phyloP scores from a whole-genome alignment of 768 basidiomycete species.

The Russula virescens region DNA sequence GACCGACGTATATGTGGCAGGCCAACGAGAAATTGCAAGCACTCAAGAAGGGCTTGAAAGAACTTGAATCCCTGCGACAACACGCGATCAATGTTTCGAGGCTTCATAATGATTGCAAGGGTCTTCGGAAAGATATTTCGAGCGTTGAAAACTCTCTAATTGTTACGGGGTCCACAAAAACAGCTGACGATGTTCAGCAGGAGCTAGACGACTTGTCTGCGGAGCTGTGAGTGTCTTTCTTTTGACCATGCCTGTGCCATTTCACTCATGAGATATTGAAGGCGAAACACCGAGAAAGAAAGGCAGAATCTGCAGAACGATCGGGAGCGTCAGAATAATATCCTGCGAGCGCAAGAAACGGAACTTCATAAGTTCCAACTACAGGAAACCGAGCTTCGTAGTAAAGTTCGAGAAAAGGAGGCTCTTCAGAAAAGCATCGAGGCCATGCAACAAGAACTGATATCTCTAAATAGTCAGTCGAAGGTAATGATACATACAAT shows the following conservation, averaged over 20 bases:
- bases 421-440: constrained; percentile 50
- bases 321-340: constrained; percentile 53
- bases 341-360: constrained; percentile 51
- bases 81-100: constrained; percentile 54
- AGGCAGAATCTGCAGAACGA: constrained; percentile 51
- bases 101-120: constrained; percentile 52
- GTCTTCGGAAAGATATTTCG: constrained; percentile 54
- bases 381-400: constrained; percentile 50
- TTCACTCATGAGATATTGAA: constrained; percentile 8
- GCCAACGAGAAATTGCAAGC: constrained; percentile 45
- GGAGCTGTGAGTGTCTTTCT: constrained; percentile 52
- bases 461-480: constrained; percentile 36
- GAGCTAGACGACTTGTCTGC: constrained; percentile 61
- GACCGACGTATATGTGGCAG: constrained; percentile 33
- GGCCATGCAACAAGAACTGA: constrained; percentile 53
- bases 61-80: constrained; percentile 54
- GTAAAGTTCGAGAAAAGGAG: constrained; percentile 54
- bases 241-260: background rate
- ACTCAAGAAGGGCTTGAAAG: constrained; percentile 54
- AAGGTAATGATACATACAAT: constrained; percentile 43
- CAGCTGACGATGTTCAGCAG: constrained; percentile 77
- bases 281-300: constrained; percentile 63
- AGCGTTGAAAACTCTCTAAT: constrained; percentile 64
- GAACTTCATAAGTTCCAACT: constrained; percentile 60
- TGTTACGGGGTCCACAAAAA: constrained; percentile 69